Evolutionary conservation across 352 stramenopile species (phyloP), one percentile per base, ranked within the genome.

Genomic region (Globisporangium acanthophoron): DNA sequence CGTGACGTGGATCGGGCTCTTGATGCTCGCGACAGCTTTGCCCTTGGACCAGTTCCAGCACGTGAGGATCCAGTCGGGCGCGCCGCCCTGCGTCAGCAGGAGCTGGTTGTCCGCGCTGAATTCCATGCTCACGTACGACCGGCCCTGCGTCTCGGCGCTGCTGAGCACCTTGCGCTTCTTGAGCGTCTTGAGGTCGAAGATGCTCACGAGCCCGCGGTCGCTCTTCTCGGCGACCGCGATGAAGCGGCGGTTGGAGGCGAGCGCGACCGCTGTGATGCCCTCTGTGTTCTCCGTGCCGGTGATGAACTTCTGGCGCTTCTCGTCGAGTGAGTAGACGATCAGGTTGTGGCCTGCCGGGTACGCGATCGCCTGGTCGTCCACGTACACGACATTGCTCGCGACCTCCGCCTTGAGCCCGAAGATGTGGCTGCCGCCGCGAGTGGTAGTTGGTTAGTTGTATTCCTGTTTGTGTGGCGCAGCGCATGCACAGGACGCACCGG

Each of bases 31-130:
- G 1, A 95, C 70, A 0, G 88, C 70, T 59, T 97, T 97, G 46
- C 85, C 91, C 58, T 96, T 97, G 48, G 89, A 85, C 90, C 89
- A 97, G 65, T 96, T 94, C 90, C 90, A 98, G 58, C 85, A 87
- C 47, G 90, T 90, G 33, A 98, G 73, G 45, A 85, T 92, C 87
- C 86, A 96, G 67, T 96, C 84, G 5, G 86, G 85, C 1, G 74
- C 70, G 7, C 85, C 89, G 44, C 86, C 85, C 53, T 97, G 87
- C 2, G 90, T 90, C 6, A 98, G 64, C n/a, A 98, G 68, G 16
- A 96, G 65, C 71, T 96, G 82, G 20, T 92, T 94, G 65, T 98
- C 90, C 27, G 84, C 78, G 43, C 84, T 96, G 62, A 97, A 98
- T 55, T 86, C 79, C 67, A 97, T 78, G 54, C 73, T 89, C 45